Evolutionary conservation across 495 filamentous ascomycete species (phyloP), one percentile per base, ranked within the genome.

Genomic region (Bombardia bombarda): DNA sequence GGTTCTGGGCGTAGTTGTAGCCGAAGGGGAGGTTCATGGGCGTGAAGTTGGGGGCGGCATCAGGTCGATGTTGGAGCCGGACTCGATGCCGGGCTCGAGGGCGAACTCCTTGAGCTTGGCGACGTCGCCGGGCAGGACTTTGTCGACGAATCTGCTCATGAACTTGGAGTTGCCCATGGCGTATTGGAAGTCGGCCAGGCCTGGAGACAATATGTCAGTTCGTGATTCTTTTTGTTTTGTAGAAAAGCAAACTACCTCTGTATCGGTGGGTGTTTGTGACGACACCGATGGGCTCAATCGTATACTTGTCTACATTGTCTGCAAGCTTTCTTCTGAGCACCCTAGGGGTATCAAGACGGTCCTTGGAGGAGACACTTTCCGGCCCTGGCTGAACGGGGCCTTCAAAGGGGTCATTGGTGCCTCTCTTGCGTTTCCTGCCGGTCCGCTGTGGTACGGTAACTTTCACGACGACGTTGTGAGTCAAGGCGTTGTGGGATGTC

Each of bases 181-280:
- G 44, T 79, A 85, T 43, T 90, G 84, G 53, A 88, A 92, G 57
- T 96, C 90, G 30, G 70, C 58, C 1, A 75, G 46, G 21, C 71
- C 72, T 63, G 20, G 7, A 17, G 20, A 2, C 7, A 19, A 20
- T 18, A 20, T 24, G 4, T 20, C 3, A 43, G 20, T n/a, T n/a
- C n/a, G n/a, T n/a, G n/a, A n/a, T n/a, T n/a, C n/a, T n/a, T n/a
- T n/a, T n/a, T n/a, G n/a, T n/a, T n/a, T n/a, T n/a, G n/a, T n/a
- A n/a, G n/a, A n/a, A n/a, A n/a, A n/a, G n/a, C n/a, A n/a, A n/a
- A n/a, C n/a, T 59, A 86, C 83, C 74, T 66, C 92, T 78, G 60
- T 92, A 97, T 18, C 90, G 79, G 70, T 97, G 89, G 7, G 87
- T 90, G 32, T 82, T 75, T 23, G 76, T 71, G 38, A 98, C 75